Base-by-base conservation (phyloP, 352 stramenopile species). In the Ophiocytium majus region DNA sequence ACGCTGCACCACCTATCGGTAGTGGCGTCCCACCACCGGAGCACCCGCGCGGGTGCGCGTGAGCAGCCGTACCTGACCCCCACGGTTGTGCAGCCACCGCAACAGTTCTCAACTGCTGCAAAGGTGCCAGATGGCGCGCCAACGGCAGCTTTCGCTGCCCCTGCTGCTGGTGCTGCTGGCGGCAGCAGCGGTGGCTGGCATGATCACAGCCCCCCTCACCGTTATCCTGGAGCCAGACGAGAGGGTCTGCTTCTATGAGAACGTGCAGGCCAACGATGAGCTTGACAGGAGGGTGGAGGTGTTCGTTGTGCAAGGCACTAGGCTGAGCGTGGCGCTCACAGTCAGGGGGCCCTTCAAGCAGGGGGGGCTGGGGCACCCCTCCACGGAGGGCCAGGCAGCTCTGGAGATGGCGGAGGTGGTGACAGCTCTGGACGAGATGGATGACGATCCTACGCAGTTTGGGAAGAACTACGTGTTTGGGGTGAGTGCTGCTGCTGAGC, bases 281-380 rank as follows among this genome's bases (percentile, higher is more conserved):
- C 5, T 5, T 5, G 64, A 76, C 17, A 5, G 64, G 5, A 34
- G 5, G 17, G 64, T 76, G 34, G 64, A 76, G 64, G 64, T 76
- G 64, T 76, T 76, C 17, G 64, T 76, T 5, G 5, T 76, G 64
- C 64, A 17, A 17, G 64, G 64, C 5, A 37, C 5, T 10, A 76
- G 34, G 64, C 64, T 76, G 5, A 17, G 5, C 5, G 34, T 76
- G 5, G 64, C 5, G 5, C 64, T 76, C 5, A 76, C 64, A 5
- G 64, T 76, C 31, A 76, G 64, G 34, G 64, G 64, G 64, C 64
- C 64, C 5, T 76, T 76, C 17, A 76, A 78, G 35, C 66, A 78
- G 66, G 5, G 17, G 35, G 5, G 17, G 35, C 5, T 14, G 32
- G 66, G 66, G 5, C 66, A 78, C 14, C 66, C 66, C 14, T 5